A percentile compares a stretch with the other conserved stretches of the same genome.
Conservation (phyloP, 2,329 filamentous ascomycete species). For the Esteya vermicola region DNA sequence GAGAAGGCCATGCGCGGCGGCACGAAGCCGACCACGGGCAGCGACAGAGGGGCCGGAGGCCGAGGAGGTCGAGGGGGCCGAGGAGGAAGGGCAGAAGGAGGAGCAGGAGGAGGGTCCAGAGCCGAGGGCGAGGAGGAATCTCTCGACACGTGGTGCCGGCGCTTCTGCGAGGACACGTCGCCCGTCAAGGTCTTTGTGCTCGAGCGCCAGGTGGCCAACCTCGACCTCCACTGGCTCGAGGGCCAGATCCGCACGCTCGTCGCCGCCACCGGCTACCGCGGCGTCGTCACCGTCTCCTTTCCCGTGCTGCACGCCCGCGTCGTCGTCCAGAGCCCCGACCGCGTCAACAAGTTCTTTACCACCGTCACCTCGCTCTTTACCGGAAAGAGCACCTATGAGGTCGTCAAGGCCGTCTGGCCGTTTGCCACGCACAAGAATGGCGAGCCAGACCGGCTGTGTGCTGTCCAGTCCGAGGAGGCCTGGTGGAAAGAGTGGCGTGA, state of each 20-base stretch:
- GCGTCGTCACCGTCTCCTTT: conserved; percentile 32
- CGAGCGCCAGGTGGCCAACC: conserved; percentile 37
- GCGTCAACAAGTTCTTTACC: conserved; percentile 38
- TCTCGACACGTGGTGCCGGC: conserved; percentile 35
- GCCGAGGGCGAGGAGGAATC: conserved; percentile 20
- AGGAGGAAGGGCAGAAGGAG: conserved; percentile 14
- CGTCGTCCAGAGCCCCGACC: conserved; percentile 35
- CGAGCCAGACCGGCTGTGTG: conserved; percentile 27
- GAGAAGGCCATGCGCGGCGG: conserved; percentile 37
- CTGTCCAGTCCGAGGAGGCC: conserved; percentile 39
- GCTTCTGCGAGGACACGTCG: conserved; percentile 30
- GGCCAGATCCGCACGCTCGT: conserved; percentile 37
- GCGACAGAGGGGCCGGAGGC: too few species aligned
- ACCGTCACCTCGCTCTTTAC: conserved; percentile 35
- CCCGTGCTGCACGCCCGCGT: conserved; percentile 34
- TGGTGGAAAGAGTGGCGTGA: conserved; percentile 41
- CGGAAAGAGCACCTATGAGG: conserved; percentile 39
- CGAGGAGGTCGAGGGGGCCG: conserved; percentile 28
- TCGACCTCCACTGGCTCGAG: conserved; percentile 40
- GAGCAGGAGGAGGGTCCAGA: conserved; percentile 24
- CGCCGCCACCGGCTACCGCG: conserved; percentile 33
- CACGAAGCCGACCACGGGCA: conserved; percentile 19
- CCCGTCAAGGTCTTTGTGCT: conserved; percentile 34
- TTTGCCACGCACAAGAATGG: conserved; percentile 35
- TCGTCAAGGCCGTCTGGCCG: conserved; percentile 41